phyloP scores from a whole-genome alignment of 164 flowering plant species.

The Euptelea pleiosperma region DNA sequence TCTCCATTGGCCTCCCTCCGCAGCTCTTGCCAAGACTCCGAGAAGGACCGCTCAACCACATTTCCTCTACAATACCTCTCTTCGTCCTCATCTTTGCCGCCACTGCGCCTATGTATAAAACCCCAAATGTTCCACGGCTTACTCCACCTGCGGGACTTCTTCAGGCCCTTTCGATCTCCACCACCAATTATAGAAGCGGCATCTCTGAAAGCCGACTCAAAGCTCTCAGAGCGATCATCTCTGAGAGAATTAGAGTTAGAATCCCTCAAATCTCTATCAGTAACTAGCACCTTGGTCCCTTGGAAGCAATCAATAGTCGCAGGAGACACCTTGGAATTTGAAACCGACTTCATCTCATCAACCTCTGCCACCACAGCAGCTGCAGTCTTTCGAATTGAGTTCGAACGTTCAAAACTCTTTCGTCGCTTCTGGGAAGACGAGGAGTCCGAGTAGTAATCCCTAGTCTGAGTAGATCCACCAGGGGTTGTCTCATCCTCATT shows the following conservation, averaged over 20 bases:
- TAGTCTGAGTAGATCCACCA: constrained; percentile 84
- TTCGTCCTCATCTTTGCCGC: constrained; percentile 64
- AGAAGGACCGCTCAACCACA: constrained; percentile 74
- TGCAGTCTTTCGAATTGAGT: constrained; percentile 59
- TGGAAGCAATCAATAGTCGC: constrained; percentile 17
- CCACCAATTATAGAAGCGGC: constrained; percentile 23
- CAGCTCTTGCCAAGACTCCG: constrained; percentile 90
- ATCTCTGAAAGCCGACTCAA: constrained; percentile 18
- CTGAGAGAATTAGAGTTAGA: constrained; percentile 12
- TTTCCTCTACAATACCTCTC: constrained; percentile 56
- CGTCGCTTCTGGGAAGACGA: constrained; percentile 60
- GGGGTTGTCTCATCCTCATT: constrained; percentile 54
- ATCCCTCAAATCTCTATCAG: constrained; percentile 16
- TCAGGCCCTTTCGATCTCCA: constrained; percentile 40
- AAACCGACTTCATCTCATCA: constrained; percentile 20
- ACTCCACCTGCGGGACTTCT: constrained; percentile 77
- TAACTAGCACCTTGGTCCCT: constrained; percentile 16
- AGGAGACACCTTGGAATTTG: constrained; percentile 22
- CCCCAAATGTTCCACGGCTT: constrained; percentile 85
- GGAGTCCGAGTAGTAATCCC: constrained; percentile 79
- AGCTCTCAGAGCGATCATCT: constrained; percentile 22
- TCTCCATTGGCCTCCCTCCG: constrained; percentile 48
- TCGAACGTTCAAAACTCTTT: constrained; percentile 76
- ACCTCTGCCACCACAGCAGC: constrained; percentile 66
- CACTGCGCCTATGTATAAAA: constrained; percentile 56